Evolutionary conservation across 305 asterid species (phyloP), one percentile per base, ranked within the genome.

Genomic region (Andrographis paniculata): DNA sequence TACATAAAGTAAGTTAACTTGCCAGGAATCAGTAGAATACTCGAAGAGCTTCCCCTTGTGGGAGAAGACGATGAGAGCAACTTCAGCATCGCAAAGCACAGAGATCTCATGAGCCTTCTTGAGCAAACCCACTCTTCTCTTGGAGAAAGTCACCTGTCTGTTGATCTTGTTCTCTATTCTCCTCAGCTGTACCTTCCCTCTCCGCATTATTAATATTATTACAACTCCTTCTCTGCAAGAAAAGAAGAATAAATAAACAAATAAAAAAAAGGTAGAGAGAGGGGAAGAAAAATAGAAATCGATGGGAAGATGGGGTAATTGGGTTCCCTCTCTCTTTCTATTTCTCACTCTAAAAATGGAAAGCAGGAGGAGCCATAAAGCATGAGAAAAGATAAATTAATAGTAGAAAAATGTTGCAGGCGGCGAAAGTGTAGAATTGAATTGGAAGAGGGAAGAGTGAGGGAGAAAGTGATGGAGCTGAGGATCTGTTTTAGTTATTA

Each of bases 31-130:
- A 21, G 77, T 63, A 33, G 87, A 64, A 16, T 78, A 78, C 72
- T 78, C 72, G 51, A 71, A 74, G 48, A 74, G 71, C 53, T 78
- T 78, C 1, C 87, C 87, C 56, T 74, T 78, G 35, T 69, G 74
- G 1, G 87, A 78, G 27, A 77, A 77, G 27, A 77, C 69, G 58
- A 77, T 77, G 50, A 77, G 23, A 42, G 72, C 86, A 2, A 77
- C 79, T 14, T 77, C 78, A 13, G 85, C 85, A 60, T 77, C 85
- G 43, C 84, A 76, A 11, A 76, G 59, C 31, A 77, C 85, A 44
- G 85, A 77, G 64, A 77, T 77, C 69, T 77, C 82, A 52, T 74
- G 79, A 16, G 86, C 82, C 45, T 77, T 77, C 76, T 77, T 77
- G 63, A 77, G 20, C 53, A 77, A 63, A 2, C 85, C 84, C 14